Evolutionary conservation across 1,284 basidiomycete genomes (phyloP).

Genomic region (Sphaerobolus stellatus): DNA sequence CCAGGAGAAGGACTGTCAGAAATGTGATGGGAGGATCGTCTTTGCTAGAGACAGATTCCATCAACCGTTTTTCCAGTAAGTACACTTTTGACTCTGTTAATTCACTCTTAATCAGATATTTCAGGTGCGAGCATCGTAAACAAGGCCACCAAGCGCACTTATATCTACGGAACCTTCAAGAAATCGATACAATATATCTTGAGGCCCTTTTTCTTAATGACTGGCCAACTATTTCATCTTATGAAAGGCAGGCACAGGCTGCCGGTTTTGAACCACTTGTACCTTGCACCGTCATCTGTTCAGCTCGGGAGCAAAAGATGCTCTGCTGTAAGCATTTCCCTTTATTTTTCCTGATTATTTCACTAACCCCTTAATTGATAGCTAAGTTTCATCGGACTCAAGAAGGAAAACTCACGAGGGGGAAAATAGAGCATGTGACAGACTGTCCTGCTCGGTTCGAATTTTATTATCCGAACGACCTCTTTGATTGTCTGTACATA

Average conservation of each 20-base stretch:
- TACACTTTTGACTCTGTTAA: not conserved
- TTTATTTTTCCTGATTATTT: no score
- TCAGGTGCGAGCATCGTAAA: slow-evolving; percentile 16
- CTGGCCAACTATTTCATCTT: not conserved
- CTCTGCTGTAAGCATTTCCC: slow-evolving; percentile 20
- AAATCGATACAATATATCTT: slow-evolving; percentile 23
- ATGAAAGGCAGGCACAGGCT: slow-evolving; percentile 6
- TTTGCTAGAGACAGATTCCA: not conserved
- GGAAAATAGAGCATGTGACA: not conserved
- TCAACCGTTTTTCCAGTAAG: slow-evolving; percentile 7
- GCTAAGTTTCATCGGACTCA: slow-evolving; percentile 22
- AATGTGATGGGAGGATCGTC: not conserved
- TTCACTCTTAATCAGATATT: not conserved
- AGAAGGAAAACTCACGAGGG: slow-evolving; percentile 14
- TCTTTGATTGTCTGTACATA: slow-evolving; percentile 15
- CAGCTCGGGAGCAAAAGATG: slow-evolving; percentile 18
- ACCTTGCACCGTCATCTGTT: slow-evolving; percentile 17
- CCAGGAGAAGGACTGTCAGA: no score
- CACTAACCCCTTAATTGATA: slow-evolving; percentile 4
- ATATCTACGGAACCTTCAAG: slow-evolving; percentile 22
- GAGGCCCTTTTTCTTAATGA: slow-evolving; percentile 16
- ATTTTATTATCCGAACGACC: slow-evolving; percentile 21
- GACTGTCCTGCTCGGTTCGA: slow-evolving; percentile 21
- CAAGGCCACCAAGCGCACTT: slow-evolving; percentile 16
- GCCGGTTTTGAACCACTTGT: slow-evolving; percentile 22